Base-by-base conservation (phyloP, 1,139 yeast species). In the Protomyces macrosporus region DNA sequence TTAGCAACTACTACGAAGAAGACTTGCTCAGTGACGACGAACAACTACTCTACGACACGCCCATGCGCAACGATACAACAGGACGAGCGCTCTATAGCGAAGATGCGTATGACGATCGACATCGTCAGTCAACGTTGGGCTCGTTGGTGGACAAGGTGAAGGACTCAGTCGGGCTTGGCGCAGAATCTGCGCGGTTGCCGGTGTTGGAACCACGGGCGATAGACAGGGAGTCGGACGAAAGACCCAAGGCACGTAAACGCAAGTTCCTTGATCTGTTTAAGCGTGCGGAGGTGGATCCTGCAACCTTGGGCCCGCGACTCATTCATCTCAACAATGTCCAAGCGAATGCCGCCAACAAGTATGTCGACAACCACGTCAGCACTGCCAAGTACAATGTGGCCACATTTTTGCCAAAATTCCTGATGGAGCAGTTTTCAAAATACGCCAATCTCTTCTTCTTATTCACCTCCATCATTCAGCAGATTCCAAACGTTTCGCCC, bases 341-440 rank as follows among this genome's bases (percentile, higher is more conserved):
- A 2, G 78, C 83, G 12, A 90, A 90, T 69, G 68, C 76, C 3
- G 75, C 81, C 2, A 80, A 79, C 65, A 82, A 86, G 1, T 93
- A 82, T 76, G 81, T 81, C 68, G 93, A 87, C 67, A 95, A 95
- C 73, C 91, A 91, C 73, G 86, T 95, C 69, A 88, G 96, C 53
- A 95, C 99, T 3, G 91, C 98, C n/a, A 95, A 95, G 75, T 95
- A 95, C 78, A 95, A 93, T 74, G 76, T 85, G 67, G 96, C 96
- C 37, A 95, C 98, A 0, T 95, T 95, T 73, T 69, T 95, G 63
- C 98, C 98, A 16, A 95, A 95, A 74, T 95, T 95, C 73, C 76
- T 95, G 68, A 90, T 91, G 72, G 98, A 95, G 76, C 98, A 95
- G 75, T 95, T 95, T 75, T 88, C 97, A 68, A 95, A 93, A 74